These are phyloP conservation scores for Malassezia nana DNA, from an alignment of 1,284 basidiomycete species.

Conservation along the genomic window DNA sequence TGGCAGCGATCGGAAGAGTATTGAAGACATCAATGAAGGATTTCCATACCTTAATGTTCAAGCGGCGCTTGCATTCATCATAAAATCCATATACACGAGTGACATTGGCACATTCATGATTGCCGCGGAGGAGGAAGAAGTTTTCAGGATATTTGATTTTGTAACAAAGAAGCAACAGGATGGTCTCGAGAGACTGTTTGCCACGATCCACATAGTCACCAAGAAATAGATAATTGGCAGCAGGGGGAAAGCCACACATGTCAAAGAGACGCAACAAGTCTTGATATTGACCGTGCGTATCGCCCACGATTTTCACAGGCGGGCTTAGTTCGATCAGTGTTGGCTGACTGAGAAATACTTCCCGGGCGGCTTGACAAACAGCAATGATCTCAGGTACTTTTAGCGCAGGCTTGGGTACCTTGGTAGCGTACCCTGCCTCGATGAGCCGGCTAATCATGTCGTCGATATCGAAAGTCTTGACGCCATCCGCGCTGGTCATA, in stretches of 20 bases:
- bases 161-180: conserved; percentile 90
- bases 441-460: conserved; percentile 95
- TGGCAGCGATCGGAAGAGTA: conserved; percentile 92
- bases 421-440: conserved; percentile 94
- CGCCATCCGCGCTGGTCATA: conserved; percentile 21
- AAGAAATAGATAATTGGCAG: conserved; percentile 94
- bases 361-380: conserved; percentile 90
- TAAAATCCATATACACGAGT: conserved; percentile 99
- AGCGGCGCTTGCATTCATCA: conserved; percentile 98
- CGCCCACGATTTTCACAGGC: conserved; percentile 97
- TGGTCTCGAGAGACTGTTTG: conserved; percentile 96
- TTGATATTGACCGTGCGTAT: conserved; percentile 97
- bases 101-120: conserved; percentile 98
- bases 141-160: conserved; percentile 97
- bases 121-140: conserved; percentile 93
- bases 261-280: conserved; percentile 97
- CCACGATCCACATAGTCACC: conserved; percentile 98
- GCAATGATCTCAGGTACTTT: conserved; percentile 94
- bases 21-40: conserved; percentile 99
- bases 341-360: conserved; percentile 91
- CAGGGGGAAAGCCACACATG: conserved; percentile 98
- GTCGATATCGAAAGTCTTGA: conserved; percentile 72
- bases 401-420: conserved; percentile 89
- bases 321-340: conserved; percentile 95
- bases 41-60: conserved; percentile 99